These are phyloP conservation scores for Odonthalia washingtoniensis DNA, from an alignment of 31 red algal genomes.

Conservation along the genomic window DNA sequence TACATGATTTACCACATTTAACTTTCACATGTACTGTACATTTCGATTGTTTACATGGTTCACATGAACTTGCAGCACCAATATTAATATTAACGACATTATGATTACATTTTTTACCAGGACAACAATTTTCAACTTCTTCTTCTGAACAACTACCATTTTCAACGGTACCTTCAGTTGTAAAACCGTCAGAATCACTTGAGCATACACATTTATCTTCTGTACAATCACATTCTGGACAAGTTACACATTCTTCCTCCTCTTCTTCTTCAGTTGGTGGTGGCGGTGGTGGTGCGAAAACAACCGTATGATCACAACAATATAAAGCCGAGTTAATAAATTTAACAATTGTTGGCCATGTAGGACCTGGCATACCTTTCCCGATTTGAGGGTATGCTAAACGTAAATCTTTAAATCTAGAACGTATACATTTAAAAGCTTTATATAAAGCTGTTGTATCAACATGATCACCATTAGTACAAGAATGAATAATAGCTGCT, in stretches of 20 bases:
- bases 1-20: background rate
- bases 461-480: conserved; percentile 52
- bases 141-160: no score
- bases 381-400: conserved; percentile 72
- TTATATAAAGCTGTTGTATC: conserved; percentile 76
- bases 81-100: background rate
- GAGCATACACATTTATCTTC: background rate
- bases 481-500: conserved; percentile 61
- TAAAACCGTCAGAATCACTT: background rate
- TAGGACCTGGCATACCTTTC: conserved; percentile 42
- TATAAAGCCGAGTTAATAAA: conserved; percentile 71
- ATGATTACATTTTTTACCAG: background rate
- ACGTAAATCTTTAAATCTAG: conserved; percentile 55
- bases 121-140: background rate
- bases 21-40: background rate
- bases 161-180: no score
- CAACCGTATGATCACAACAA: conserved; percentile 72
- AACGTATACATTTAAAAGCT: conserved; percentile 76
- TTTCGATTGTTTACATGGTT: background rate
- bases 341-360: conserved; percentile 60
- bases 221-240: background rate
- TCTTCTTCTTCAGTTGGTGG: conserved; percentile 4
- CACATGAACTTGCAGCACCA: background rate
- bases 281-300: conserved; percentile 32
- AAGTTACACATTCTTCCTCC: background rate